Evolutionary conservation across 352 stramenopile species (phyloP).

Genomic region (Phytophthora syringae): DNA sequence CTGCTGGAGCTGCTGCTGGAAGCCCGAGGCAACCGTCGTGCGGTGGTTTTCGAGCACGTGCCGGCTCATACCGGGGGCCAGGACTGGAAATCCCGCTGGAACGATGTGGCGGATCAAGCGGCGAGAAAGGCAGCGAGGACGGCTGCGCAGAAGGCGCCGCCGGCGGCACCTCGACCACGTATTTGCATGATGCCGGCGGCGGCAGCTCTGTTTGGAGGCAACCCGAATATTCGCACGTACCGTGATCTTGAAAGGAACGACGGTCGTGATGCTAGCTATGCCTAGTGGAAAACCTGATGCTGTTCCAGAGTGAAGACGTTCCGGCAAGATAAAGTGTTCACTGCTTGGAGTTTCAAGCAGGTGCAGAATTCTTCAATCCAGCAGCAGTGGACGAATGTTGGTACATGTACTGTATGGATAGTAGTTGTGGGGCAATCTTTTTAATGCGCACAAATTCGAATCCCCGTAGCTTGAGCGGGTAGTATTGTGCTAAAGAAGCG

Average conservation of each 20-base stretch:
- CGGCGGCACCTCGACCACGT: neutral
- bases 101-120: constrained; percentile 15
- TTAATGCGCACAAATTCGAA: no score
- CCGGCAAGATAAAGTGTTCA: no score
- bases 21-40: neutral
- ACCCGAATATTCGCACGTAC: constrained; percentile 9
- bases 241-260: no score
- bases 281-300: neutral
- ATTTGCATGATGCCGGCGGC: constrained; percentile 18
- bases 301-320: no score
- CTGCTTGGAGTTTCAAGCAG: no score
- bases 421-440: no score
- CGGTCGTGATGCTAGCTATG: neutral
- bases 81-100: constrained; percentile 24
- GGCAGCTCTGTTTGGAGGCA: neutral
- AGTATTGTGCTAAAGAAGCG: no score
- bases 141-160: neutral
- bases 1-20: constrained; percentile 14
- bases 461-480: no score
- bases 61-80: constrained; percentile 3
- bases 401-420: no score
- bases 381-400: no score
- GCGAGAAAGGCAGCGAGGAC: constrained; percentile 6
- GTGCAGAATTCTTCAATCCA: no score
- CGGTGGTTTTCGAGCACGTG: constrained; percentile 18